Conservation (phyloP, 140 eudicot genomes). For the Flaveria floridana region DNA sequence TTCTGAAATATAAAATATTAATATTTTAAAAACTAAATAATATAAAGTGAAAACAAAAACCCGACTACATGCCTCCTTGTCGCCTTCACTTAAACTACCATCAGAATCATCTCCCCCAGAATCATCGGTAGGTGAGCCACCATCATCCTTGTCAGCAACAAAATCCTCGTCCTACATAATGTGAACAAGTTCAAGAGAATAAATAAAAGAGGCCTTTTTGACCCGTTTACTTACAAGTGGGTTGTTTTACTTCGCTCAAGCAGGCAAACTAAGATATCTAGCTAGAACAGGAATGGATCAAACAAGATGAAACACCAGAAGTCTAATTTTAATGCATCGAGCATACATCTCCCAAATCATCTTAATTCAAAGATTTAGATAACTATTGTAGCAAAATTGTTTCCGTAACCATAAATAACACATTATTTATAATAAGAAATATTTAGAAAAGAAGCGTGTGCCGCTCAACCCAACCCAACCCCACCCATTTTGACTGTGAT, state of each 20-base stretch:
- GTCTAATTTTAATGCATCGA: background rate
- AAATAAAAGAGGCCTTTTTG: background rate
- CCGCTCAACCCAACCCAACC: background rate
- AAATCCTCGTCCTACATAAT: constrained; percentile 80
- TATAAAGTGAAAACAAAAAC: constrained; percentile 19
- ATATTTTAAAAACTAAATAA: background rate
- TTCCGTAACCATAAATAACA: background rate
- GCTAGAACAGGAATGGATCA: background rate
- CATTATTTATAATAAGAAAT: background rate
- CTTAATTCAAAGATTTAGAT: constrained; percentile 1
- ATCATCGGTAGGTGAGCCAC: constrained; percentile 93
- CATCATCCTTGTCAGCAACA: constrained; percentile 84
- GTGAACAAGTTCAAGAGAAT: background rate
- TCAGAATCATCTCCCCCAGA: constrained; percentile 91
- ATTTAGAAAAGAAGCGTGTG: background rate
- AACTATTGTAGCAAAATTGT: background rate
- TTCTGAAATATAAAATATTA: constrained; percentile 43
- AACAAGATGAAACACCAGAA: background rate
- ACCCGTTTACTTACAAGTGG: background rate
- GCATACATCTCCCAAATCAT: background rate
- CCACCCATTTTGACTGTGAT: background rate
- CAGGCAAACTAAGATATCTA: background rate
- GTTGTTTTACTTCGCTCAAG: background rate
- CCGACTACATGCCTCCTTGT: constrained; percentile 50
- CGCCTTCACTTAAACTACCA: constrained; percentile 72